These are phyloP conservation scores for Cordyceps cicadae DNA, from an alignment of 2,329 filamentous ascomycete genomes.

Conservation along the genomic window DNA sequence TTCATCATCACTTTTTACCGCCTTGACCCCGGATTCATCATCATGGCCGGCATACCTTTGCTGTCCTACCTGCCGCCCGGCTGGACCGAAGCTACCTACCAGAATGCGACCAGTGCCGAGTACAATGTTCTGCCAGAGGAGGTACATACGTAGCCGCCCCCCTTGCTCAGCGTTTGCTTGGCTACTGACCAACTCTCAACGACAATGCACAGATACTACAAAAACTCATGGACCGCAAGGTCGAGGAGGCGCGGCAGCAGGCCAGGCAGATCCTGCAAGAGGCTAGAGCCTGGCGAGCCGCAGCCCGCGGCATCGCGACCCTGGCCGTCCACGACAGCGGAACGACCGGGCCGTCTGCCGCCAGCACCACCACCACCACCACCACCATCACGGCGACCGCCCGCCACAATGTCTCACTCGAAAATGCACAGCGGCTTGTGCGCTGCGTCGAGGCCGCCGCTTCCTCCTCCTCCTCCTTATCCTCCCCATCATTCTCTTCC, in stretches of 20 bases:
- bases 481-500: too few species aligned
- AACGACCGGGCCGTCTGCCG: background rate
- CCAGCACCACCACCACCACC: background rate
- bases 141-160: background rate
- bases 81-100: background rate
- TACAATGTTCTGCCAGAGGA: constrained; percentile 8
- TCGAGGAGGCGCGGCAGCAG: background rate
- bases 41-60: background rate
- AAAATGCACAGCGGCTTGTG: background rate
- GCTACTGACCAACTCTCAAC: background rate
- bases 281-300: background rate
- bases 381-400: background rate
- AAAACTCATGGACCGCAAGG: background rate
- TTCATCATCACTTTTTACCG: background rate
- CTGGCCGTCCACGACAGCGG: background rate
- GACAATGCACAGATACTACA: background rate
- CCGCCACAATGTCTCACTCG: background rate
- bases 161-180: background rate
- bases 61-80: background rate
- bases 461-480: too few species aligned
- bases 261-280: background rate
- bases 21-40: too few species aligned
- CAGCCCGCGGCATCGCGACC: background rate
- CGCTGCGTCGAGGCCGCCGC: background rate
- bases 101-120: background rate